phyloP scores from a whole-genome alignment of 2,329 filamentous ascomycete species.

The Diaporthe helianthi region DNA sequence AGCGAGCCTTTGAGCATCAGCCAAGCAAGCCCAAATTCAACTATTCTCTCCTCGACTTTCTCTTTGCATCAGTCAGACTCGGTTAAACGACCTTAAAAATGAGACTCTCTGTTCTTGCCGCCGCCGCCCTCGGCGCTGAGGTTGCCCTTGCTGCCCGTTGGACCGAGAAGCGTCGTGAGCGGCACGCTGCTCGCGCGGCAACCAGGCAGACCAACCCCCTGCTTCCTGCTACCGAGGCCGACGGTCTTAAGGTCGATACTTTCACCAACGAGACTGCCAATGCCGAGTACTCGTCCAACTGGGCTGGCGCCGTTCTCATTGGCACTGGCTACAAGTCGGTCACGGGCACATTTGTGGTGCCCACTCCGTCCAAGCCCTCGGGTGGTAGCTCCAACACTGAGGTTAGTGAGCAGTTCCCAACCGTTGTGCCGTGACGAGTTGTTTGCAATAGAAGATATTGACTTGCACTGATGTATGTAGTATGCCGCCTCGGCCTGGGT shows the following conservation, averaged over 20 bases:
- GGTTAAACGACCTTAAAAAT: constrained; percentile 18
- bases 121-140: constrained; percentile 24
- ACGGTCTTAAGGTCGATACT: constrained; percentile 24
- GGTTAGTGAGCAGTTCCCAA: constrained; percentile 4
- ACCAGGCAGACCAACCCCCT: constrained; percentile 9
- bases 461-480: constrained; percentile 34
- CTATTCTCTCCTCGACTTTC: not conserved
- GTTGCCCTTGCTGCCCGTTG: constrained; percentile 27
- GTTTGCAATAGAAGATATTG: not conserved
- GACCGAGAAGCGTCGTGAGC: constrained; percentile 32
- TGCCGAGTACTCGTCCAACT: constrained; percentile 50
- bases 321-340: constrained; percentile 59
- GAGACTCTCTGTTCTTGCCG: constrained; percentile 25
- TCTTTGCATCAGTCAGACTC: not conserved
- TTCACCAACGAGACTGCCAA: constrained; percentile 30
- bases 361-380: constrained; percentile 51
- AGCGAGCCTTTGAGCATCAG: constrained; percentile 9
- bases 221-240: constrained; percentile 28
- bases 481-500: constrained; percentile 64
- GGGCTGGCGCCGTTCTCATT: constrained; percentile 63
- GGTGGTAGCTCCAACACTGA: constrained; percentile 44
- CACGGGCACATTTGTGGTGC: constrained; percentile 60
- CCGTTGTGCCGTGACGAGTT: fast-evolving
- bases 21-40: not conserved
- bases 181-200: constrained; percentile 26